These are phyloP conservation scores for Cicer judaicum DNA, from an alignment of 306 rosid species.

Conservation along the genomic window DNA sequence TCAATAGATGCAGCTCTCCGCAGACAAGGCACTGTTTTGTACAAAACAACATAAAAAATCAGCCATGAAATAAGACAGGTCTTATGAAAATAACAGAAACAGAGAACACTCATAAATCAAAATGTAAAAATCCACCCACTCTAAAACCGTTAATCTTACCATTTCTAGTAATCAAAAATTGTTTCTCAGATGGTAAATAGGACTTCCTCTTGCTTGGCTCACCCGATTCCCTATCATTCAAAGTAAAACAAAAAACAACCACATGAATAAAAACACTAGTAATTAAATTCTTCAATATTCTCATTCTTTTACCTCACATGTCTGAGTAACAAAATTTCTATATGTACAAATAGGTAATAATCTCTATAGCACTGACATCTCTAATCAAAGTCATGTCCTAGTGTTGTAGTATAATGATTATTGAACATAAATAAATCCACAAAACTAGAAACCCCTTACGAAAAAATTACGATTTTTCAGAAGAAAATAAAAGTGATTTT, in stretches of 20 bases:
- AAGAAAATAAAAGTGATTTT: neutral
- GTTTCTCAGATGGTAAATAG: slow-evolving; percentile 83
- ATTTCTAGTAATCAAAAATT: slow-evolving; percentile 87
- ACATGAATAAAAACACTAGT: slow-evolving; percentile 2
- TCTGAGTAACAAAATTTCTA: neutral
- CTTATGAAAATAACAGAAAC: slow-evolving; percentile 1
- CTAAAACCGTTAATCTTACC: slow-evolving; percentile 54
- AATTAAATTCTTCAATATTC: neutral
- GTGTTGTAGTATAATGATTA: neutral
- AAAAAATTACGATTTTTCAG: neutral
- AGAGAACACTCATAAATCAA: neutral
- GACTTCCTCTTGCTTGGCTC: slow-evolving; percentile 91
- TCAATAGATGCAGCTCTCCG: slow-evolving; percentile 90
- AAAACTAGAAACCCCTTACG: neutral
- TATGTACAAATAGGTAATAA: slow-evolving; percentile 1
- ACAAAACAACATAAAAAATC: slow-evolving; percentile 39
- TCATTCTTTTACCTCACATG: neutral
- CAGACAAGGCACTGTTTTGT: slow-evolving; percentile 82
- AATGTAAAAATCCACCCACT: neutral
- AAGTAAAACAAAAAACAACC: neutral
- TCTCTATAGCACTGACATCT: too few species aligned
- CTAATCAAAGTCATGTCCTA: too few species aligned
- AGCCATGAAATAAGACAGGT: slow-evolving; percentile 25
- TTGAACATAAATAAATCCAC: slow-evolving; percentile 9
- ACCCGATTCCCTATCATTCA: slow-evolving; percentile 82